Percentiles rank a stretch among this genome's conserved stretches.
Evolutionary conservation across 306 rosid genomes (phyloP).

Genomic region (Mucuna pruriens): DNA sequence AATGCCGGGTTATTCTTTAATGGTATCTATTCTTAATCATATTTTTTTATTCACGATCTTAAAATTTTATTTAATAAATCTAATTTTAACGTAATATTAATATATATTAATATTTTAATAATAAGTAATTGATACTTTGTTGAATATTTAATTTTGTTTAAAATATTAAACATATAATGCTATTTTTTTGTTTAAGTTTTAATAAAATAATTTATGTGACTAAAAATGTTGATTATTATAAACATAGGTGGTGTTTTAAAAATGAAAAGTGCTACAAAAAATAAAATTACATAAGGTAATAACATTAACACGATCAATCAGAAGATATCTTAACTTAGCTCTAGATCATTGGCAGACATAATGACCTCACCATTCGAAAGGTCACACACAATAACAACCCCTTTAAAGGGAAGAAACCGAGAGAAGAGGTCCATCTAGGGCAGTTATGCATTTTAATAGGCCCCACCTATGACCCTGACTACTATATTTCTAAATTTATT

Average conservation of each 20-base stretch:
- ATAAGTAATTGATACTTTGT: neutral
- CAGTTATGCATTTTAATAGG: slow-evolving; percentile 28
- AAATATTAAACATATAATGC: neutral
- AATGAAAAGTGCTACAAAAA: neutral
- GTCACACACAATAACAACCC: slow-evolving; percentile 17
- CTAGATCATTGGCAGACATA: neutral
- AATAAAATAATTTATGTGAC: neutral
- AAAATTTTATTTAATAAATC: no score
- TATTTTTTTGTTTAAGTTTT: neutral
- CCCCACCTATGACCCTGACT: slow-evolving; percentile 36
- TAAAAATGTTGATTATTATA: no score
- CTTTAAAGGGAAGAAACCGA: neutral
- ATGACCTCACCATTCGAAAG: slow-evolving; percentile 2
- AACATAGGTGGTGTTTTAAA: no score
- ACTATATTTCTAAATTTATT: neutral
- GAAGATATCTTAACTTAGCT: neutral
- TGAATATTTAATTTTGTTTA: neutral
- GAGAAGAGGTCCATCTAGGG: slow-evolving; percentile 27
- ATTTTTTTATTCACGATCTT: no score
- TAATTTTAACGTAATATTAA: no score
- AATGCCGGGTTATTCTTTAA: no score
- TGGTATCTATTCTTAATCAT: no score
- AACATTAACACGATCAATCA: neutral
- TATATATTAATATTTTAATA: no score
- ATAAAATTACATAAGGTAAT: no score